These are phyloP conservation scores for Rhynchospora tenuis DNA, from an alignment of 176 grass and related monocot species.

Conservation along the genomic window DNA sequence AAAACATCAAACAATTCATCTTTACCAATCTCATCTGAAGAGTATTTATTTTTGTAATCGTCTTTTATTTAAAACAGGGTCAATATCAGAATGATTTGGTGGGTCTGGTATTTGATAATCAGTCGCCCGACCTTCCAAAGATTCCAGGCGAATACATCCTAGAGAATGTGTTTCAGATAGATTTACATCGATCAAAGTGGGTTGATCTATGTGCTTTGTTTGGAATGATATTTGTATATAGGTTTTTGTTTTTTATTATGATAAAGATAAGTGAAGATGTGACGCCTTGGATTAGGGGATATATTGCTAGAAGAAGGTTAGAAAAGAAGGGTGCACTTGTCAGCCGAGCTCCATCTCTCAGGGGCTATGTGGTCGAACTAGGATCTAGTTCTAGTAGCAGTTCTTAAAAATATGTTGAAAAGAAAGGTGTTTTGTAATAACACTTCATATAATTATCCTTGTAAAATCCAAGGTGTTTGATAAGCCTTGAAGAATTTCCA, in stretches of 20 bases:
- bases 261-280: slow-evolving; percentile 92
- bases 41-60: not conserved
- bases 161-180: slow-evolving; percentile 78
- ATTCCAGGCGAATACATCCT: slow-evolving; percentile 89
- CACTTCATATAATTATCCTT: not conserved
- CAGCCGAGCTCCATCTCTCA: slow-evolving; percentile 65
- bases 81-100: slow-evolving; percentile 92
- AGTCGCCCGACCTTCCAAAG: slow-evolving; percentile 66
- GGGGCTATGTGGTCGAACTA: slow-evolving; percentile 73
- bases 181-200: slow-evolving; percentile 80
- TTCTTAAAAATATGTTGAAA: slow-evolving; percentile 3
- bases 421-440: not conserved
- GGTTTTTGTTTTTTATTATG: slow-evolving; percentile 89
- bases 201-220: slow-evolving; percentile 65
- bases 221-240: slow-evolving; percentile 95
- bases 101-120: slow-evolving; percentile 84
- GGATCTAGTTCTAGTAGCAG: slow-evolving; percentile 47
- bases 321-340: slow-evolving; percentile 51
- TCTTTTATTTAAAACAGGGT: slow-evolving; percentile 43
- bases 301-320: slow-evolving; percentile 74
- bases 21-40: not conserved
- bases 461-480: not conserved
- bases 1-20: not conserved
- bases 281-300: slow-evolving; percentile 72
- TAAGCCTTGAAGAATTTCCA: slow-evolving; percentile 3